Conservation (phyloP, 2,329 filamentous ascomycete species). For the Paecilomyces sp. region DNA sequence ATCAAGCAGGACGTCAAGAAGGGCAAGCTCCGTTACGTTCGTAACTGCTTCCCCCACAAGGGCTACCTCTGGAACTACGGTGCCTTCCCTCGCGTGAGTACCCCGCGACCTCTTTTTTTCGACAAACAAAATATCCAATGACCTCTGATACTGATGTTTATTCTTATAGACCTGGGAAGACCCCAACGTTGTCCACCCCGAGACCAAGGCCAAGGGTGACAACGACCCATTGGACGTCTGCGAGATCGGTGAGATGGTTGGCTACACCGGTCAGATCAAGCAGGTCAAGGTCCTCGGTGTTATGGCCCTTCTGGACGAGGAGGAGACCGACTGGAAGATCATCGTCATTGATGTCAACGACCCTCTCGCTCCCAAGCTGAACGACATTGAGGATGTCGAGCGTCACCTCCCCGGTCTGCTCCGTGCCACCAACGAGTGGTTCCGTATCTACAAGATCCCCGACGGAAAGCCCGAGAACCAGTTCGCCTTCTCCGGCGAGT, state of each 20-base stretch:
- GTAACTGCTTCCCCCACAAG: constrained; percentile 99
- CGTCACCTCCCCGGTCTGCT: constrained; percentile 94
- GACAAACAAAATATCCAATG: not conserved
- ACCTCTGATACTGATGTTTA: not conserved
- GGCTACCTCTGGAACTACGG: constrained; percentile 99
- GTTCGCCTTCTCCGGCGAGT: constrained; percentile 99
- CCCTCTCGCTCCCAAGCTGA: constrained; percentile 89
- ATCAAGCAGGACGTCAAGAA: constrained; percentile 99
- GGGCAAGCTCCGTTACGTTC: constrained; percentile 97
- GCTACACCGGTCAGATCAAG: constrained; percentile 94
- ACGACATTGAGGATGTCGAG: constrained; percentile 98
- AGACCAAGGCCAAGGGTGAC: constrained; percentile 99
- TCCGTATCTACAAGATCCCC: constrained; percentile 99
- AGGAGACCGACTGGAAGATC: constrained; percentile 99
- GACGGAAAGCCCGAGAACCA: constrained; percentile 99
- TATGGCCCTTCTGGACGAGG: constrained; percentile 98
- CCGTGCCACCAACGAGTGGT: constrained; percentile 99
- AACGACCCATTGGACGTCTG: constrained; percentile 99
- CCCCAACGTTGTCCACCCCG: constrained; percentile 88
- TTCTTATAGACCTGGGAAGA: constrained; percentile 87
- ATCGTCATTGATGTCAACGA: constrained; percentile 99
- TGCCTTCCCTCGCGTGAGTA: constrained; percentile 87
- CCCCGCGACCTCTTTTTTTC: constrained; percentile 8
- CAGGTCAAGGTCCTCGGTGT: constrained; percentile 99
- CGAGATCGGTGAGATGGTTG: constrained; percentile 97